Evolutionary conservation across 1,284 basidiomycete genomes (phyloP), one percentile per base, ranked within the genome.

Genomic region (Pisolithus thermaeus): DNA sequence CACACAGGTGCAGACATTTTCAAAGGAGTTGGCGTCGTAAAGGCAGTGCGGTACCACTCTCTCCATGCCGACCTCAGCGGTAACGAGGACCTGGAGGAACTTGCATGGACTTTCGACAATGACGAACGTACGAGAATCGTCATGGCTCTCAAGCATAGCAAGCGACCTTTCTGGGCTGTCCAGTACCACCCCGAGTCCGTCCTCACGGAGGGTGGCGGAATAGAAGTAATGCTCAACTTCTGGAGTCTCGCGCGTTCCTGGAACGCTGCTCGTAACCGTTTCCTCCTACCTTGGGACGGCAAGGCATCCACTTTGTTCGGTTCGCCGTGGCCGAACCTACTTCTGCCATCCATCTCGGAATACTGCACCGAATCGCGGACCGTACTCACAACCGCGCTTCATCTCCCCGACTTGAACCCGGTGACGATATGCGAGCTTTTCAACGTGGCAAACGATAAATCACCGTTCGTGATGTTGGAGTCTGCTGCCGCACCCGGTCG

Each of bases 141-240:
- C 20, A 90, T 90, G 87, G 86, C 80, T 27, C 67, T 78, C 28
- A 77, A 74, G 58, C 92, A 95, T 64, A 73, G 61, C 42, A 66
- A 61, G 11, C 78, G 78, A 55, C 91, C 94, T 0, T 90, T 95
- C 58, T 95, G 88, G 83, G 92, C 91, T 3, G 93, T 98, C 2
- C 95, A 98, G 65, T 98, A 97, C 62, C 96, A 98, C 66, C 96
- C 95, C 1, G 95, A 96, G 69, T 90, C 84, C 7, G 79, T 83
- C 2, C 77, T 83, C 56, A 89, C 85, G 3, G 69, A 72, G 44
- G 78, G 75, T 2, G 83, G 83, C 9, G 87, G 87, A 2, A 59
- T 75, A 16, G 75, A 81, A 49, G 77, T 89, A n/a, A 56, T 90
- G 43, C 64, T 65, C 14, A 90, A 89, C 63, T 90, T 90, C 61